Evolutionary conservation across 208 protist genomes (phyloP).

Genomic region (Acanthamoeba healyi): DNA sequence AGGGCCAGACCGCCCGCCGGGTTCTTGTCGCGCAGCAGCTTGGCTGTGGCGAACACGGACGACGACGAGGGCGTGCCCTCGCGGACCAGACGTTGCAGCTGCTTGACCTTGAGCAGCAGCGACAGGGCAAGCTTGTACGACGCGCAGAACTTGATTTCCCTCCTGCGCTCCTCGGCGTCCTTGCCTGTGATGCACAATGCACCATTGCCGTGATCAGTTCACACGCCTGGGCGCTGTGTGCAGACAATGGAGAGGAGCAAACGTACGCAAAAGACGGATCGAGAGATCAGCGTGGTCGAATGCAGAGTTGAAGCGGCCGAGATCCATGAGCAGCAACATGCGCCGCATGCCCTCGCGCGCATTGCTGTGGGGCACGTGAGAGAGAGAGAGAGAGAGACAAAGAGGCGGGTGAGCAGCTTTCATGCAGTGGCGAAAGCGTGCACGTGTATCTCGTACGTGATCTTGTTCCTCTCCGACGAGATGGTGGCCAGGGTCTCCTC

Average conservation of each 20-base stretch:
- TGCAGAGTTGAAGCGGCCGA: background rate
- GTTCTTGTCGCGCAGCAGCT: background rate
- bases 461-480: slow-evolving; percentile 5
- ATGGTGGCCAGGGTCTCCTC: slow-evolving; percentile 37
- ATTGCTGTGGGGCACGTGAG: background rate
- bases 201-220: background rate
- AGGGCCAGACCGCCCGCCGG: background rate
- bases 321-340: slow-evolving; percentile 24
- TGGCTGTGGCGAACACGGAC: background rate
- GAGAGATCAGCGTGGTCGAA: slow-evolving; percentile 59
- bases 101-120: slow-evolving; percentile 64
- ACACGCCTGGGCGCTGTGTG: background rate
- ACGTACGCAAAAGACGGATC: slow-evolving; percentile 43
- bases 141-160: slow-evolving; percentile 63
- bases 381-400: background rate
- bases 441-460: no score
- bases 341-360: background rate
- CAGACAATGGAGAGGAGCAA: background rate
- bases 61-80: background rate
- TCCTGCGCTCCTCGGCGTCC: background rate
- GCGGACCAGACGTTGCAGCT: slow-evolving; percentile 4
- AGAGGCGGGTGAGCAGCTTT: no score
- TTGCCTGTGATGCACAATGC: background rate
- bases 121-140: slow-evolving; percentile 68
- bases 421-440: no score